These are phyloP conservation scores for Sclerotinia subarctica DNA, from an alignment of 2,329 filamentous ascomycete genomes.

Conservation along the genomic window DNA sequence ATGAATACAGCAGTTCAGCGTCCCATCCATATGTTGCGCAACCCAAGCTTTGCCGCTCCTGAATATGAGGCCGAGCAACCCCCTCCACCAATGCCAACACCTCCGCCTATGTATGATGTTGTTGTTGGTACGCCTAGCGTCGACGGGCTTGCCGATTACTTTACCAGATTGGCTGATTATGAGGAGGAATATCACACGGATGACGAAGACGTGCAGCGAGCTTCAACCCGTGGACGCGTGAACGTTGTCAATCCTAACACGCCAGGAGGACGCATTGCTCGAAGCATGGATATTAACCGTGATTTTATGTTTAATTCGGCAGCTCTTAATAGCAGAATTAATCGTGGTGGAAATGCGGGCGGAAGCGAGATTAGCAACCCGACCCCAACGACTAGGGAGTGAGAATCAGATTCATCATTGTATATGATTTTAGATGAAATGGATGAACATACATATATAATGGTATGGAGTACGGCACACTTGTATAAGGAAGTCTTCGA, in stretches of 20 bases:
- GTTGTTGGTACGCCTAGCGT: conserved; percentile 54
- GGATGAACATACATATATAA: background rate
- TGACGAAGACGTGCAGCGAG: conserved; percentile 34
- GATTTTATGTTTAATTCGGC: conserved; percentile 36
- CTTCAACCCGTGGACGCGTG: conserved; percentile 35
- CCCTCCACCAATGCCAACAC: conserved; percentile 66
- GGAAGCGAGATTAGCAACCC: background rate
- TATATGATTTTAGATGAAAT: background rate
- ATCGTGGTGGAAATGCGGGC: background rate
- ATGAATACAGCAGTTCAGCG: conserved; percentile 32
- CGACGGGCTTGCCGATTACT: conserved; percentile 65
- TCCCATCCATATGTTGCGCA: conserved; percentile 65
- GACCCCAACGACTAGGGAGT: background rate
- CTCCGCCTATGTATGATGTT: conserved; percentile 65
- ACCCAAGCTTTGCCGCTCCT: conserved; percentile 68
- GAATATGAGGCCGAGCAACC: conserved; percentile 67
- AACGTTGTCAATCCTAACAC: conserved; percentile 38
- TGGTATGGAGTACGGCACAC: background rate
- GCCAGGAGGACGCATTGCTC: conserved; percentile 35
- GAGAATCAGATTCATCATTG: background rate
- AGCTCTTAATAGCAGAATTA: conserved; percentile 8
- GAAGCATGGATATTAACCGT: conserved; percentile 39
- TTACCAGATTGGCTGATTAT: conserved; percentile 48
- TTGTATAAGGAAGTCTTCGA: conserved; percentile 6
- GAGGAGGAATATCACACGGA: conserved; percentile 35